A percentile compares a stretch with the other conserved stretches of the same genome.
Conservation (phyloP, 441 rosid species). For the Bruguiera hainesii region DNA sequence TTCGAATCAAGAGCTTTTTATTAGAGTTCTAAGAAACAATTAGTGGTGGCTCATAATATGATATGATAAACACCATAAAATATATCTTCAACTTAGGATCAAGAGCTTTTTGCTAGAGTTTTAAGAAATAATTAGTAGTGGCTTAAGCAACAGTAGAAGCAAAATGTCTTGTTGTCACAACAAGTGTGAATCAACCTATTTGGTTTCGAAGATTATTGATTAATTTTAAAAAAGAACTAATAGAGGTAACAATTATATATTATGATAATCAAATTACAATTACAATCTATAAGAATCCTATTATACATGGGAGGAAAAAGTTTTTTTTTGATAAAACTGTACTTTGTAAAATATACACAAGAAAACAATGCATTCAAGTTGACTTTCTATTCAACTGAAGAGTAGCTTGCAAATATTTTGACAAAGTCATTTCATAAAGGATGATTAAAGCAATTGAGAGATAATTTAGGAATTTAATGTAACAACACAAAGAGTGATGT, state of each 20-base stretch:
- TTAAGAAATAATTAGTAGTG: background rate
- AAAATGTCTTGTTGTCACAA: background rate
- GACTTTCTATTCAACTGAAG: background rate
- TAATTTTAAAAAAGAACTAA: background rate
- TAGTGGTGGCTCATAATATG: background rate
- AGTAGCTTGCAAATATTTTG: background rate
- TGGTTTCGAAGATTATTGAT: background rate
- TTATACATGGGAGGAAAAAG: background rate
- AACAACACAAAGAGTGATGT: too few species aligned
- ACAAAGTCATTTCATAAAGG: background rate
- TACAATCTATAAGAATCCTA: background rate
- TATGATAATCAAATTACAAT: fast-evolving
- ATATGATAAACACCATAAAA: background rate
- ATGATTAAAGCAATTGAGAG: background rate
- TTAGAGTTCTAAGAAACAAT: too few species aligned
- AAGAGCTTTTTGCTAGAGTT: background rate
- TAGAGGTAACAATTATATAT: background rate
- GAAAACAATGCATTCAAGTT: background rate
- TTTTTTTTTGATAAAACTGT: background rate
- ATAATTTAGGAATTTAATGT: too few species aligned
- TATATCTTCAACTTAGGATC: background rate
- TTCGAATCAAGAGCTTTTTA: too few species aligned
- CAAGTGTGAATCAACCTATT: fast-evolving
- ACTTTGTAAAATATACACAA: background rate
- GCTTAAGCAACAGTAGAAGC: background rate